Conservation (phyloP, 1,284 basidiomycete species). For the Leccinum pachyderme region DNA sequence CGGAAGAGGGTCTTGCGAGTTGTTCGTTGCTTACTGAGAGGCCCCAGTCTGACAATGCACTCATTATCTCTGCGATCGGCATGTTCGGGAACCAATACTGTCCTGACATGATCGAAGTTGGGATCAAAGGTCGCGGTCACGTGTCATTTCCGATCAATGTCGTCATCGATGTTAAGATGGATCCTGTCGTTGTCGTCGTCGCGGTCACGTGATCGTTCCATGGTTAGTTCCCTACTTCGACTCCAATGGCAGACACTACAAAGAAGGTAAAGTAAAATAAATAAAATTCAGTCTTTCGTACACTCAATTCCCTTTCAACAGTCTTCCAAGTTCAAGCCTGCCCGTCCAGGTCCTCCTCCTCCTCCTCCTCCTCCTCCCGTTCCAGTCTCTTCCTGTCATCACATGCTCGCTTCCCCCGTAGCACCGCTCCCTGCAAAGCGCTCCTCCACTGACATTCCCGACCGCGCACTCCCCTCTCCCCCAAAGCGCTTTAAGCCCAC, state of each 20-base stretch:
- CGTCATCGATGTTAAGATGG: too few relatives aligned
- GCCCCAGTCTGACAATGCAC: constrained; percentile 63
- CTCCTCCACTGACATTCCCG: constrained; percentile 40
- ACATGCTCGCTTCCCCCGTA: constrained; percentile 39
- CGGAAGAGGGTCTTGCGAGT: constrained; percentile 63
- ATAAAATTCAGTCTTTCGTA: constrained; percentile 9
- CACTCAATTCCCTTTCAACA: background rate
- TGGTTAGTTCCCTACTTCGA: background rate
- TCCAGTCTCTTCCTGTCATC: constrained; percentile 25
- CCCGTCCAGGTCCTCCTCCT: constrained; percentile 5
- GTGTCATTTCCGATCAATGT: background rate
- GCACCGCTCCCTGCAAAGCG: constrained; percentile 39
- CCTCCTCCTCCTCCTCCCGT: background rate
- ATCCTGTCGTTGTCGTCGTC: constrained; percentile 3
- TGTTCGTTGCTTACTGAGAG: constrained; percentile 66
- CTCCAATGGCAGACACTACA: constrained; percentile 2
- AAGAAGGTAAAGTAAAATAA: background rate
- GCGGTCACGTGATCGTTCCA: constrained; percentile 24
- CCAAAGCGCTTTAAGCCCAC: constrained; percentile 44
- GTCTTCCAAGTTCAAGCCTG: constrained; percentile 41
- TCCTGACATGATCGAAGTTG: constrained; percentile 27
- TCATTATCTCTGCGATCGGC: constrained; percentile 58
- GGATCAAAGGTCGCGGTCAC: background rate
- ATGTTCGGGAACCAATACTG: constrained; percentile 65
- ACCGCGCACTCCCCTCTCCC: constrained; percentile 34